Base-by-base conservation (phyloP, 2,329 filamentous ascomycete species). In the Sarocladiaceae sp. region DNA sequence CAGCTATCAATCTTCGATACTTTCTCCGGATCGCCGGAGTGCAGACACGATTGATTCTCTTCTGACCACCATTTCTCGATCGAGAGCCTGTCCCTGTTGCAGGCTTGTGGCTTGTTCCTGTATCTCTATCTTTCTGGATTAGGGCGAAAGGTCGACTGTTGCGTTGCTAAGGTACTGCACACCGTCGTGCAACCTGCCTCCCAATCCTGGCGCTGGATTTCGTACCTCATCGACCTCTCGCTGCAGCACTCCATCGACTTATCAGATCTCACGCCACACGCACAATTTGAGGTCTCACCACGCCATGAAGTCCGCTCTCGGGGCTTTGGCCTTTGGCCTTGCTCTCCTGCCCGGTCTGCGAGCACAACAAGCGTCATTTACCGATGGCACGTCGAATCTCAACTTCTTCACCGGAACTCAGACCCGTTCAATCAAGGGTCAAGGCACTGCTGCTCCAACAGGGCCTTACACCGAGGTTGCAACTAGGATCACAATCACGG, bases 401-500 rank as follows among this genome's bases (percentile, higher is more conserved):
- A 67, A 65, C 20, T 72, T 72, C 51, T 59, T 66, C 51, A 61
- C 60, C 33, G 70, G 68, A 50, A 70, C 67, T 26, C 65, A 69
- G 42, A 71, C 70, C 40, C 63, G 65, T 39, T 60, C 59, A 20
- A 60, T 73, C 25, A 68, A 70, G n/a, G 64, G 67, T 23, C 62
- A 70, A 50, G 15, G 6, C 3, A 50, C 17, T 10, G 33, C 20
- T 36, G 70, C 69, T 47, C 71, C 76, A 11, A 72, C 73, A 2
- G 71, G 69, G 11, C 62, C 70, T n/a, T 77, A 80, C 59, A 64
- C 70, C 39, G 71, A 73, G 11, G 71, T 67, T 53, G 64, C 66
- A 18, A 70, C 72, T 23, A 71, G 71, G 46, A 66, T 71, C 56
- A 76, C 76, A 4, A 64, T 75, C 46, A 67, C 63, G 1, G 64